Evolutionary conservation across 2,329 filamentous ascomycete species (phyloP).

Genomic region (Penicillium sp.): DNA sequence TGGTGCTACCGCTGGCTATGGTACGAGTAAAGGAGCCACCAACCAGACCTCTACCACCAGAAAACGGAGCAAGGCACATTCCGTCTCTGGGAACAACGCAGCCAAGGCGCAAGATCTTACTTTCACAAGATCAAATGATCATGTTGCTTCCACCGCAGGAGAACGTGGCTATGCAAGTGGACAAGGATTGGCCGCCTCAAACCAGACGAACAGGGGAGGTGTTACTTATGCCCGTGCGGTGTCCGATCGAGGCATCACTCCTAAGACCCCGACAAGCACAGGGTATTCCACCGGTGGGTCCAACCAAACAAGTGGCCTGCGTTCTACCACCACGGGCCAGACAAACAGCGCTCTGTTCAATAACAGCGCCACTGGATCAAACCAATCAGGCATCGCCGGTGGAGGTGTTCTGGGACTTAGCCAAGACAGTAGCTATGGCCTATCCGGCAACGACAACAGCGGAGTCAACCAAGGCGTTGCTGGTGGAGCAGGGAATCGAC

Average conservation of each 20-base stretch:
- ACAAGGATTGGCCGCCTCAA: not conserved
- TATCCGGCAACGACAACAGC: not conserved
- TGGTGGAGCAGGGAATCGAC: conserved; percentile 5
- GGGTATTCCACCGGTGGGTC: not conserved
- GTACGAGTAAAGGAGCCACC: conserved; percentile 4
- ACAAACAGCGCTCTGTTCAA: conserved; percentile 3
- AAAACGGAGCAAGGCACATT: not conserved
- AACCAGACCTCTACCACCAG: not conserved
- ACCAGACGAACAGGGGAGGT: not conserved
- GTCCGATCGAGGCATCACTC: not conserved
- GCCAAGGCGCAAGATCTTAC: not conserved
- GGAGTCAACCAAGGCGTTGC: not conserved
- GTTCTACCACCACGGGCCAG: conserved; percentile 5
- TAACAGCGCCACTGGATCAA: not conserved
- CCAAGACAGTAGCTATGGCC: not conserved
- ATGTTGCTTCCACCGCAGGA: not conserved
- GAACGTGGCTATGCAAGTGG: not conserved
- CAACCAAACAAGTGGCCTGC: not conserved
- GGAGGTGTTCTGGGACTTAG: not conserved
- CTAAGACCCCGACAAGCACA: not conserved
- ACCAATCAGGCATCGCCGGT: not conserved
- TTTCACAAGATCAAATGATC: not conserved
- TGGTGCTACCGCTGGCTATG: not conserved
- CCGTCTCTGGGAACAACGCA: not conserved
- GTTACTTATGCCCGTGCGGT: not conserved